A percentile compares a stretch with the other conserved stretches of the same genome.
phyloP scores from a whole-genome alignment of 1,284 basidiomycete genomes.

The Caloboletus firmus region DNA sequence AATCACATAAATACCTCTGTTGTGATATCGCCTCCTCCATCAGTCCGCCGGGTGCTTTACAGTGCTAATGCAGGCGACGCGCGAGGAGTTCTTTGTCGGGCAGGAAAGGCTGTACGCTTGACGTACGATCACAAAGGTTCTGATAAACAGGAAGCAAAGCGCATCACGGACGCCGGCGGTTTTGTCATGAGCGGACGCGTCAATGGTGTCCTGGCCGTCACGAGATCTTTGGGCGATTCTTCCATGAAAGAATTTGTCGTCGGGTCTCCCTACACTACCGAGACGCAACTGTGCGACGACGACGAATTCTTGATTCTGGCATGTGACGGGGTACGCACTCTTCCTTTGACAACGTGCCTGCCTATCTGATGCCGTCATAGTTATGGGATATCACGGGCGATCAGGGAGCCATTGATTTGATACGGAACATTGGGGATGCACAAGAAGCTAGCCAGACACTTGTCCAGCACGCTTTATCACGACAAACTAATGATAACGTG shows the following conservation, averaged over 20 bases:
- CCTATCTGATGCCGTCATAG: slow-evolving; percentile 42
- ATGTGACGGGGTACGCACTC: slow-evolving; percentile 87
- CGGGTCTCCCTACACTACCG: slow-evolving; percentile 96
- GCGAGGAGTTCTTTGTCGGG: slow-evolving; percentile 84
- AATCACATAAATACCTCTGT: slow-evolving; percentile 30
- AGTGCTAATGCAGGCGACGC: slow-evolving; percentile 97
- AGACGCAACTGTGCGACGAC: slow-evolving; percentile 85
- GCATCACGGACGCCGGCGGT: slow-evolving; percentile 96
- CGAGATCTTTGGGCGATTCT: slow-evolving; percentile 92
- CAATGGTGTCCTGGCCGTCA: slow-evolving; percentile 96
- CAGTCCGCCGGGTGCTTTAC: slow-evolving; percentile 78
- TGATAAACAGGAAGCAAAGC: slow-evolving; percentile 95
- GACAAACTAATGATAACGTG: slow-evolving; percentile 91
- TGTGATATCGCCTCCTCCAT: slow-evolving; percentile 48
- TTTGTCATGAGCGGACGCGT: slow-evolving; percentile 99
- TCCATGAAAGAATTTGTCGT: slow-evolving; percentile 99
- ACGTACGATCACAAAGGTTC: slow-evolving; percentile 99
- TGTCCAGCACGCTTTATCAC: slow-evolving; percentile 82
- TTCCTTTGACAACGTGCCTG: background rate
- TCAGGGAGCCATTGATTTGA: slow-evolving; percentile 87
- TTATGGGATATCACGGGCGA: slow-evolving; percentile 97
- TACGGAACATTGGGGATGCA: slow-evolving; percentile 74
- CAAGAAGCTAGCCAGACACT: slow-evolving; percentile 81
- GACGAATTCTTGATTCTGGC: slow-evolving; percentile 97
- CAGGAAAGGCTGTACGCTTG: slow-evolving; percentile 86